Conservation (phyloP, 306 rosid genomes). For the Cyclanthera cordifolia region DNA sequence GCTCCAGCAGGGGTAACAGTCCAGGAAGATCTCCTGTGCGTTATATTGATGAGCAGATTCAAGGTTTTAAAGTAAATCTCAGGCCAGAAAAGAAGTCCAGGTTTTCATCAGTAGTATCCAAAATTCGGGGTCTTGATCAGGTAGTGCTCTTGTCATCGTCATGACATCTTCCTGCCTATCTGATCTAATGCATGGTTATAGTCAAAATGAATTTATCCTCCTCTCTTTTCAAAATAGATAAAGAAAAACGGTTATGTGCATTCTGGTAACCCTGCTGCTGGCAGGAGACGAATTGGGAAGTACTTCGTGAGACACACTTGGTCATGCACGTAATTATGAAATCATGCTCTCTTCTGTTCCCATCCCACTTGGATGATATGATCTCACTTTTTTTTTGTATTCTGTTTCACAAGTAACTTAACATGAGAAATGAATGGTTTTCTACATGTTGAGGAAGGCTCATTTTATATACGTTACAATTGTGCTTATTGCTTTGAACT, state of each 20-base stretch:
- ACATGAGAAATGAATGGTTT: neutral
- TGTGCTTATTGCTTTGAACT: constrained; percentile 4
- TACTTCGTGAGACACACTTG: neutral
- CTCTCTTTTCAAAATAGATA: neutral
- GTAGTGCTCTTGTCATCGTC: constrained; percentile 25
- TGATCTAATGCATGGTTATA: neutral
- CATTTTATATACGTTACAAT: neutral
- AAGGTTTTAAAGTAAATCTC: constrained; percentile 78
- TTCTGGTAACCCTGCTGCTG: neutral
- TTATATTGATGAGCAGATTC: constrained; percentile 68
- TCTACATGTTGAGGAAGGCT: neutral
- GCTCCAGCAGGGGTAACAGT: constrained; percentile 82
- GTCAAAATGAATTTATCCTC: neutral
- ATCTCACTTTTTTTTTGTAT: neutral
- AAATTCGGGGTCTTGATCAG: constrained; percentile 95
- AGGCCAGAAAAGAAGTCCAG: constrained; percentile 88
- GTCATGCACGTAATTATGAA: neutral
- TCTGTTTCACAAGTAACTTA: neutral
- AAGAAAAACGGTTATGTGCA: neutral
- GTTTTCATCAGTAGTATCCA: constrained; percentile 88
- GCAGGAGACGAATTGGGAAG: constrained; percentile 2
- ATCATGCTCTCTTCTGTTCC: neutral
- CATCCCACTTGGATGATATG: neutral
- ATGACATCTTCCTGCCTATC: constrained; percentile 3
- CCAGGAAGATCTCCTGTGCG: constrained; percentile 85